Evolutionary conservation across 2,329 filamentous ascomycete genomes (phyloP).

Genomic region (Daldinia sp.): DNA sequence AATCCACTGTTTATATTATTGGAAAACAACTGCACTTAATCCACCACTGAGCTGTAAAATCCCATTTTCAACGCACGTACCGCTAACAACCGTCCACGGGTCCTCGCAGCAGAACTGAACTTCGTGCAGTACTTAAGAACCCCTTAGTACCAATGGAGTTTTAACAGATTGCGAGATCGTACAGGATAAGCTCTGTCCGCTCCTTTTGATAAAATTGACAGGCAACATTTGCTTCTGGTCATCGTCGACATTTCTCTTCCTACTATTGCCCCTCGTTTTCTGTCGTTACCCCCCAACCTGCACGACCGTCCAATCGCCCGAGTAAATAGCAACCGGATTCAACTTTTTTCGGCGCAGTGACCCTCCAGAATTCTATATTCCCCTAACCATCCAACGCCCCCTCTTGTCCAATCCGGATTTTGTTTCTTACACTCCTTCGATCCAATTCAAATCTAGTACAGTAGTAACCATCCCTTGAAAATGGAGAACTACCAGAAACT

Average conservation of each 20-base stretch:
- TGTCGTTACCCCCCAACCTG: slow-evolving; percentile 34
- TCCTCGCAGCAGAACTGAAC: slow-evolving; percentile 21
- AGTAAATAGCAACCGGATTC: slow-evolving; percentile 40
- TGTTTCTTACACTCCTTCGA: slow-evolving; percentile 30
- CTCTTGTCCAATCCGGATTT: slow-evolving; percentile 11
- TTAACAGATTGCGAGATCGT: slow-evolving; percentile 36
- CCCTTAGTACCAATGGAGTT: slow-evolving; percentile 35
- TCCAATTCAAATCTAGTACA: slow-evolving; percentile 18
- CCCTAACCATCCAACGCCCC: slow-evolving; percentile 13
- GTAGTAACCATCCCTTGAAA: slow-evolving; percentile 25
- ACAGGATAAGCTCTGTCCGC: slow-evolving; percentile 38
- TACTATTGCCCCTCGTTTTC: slow-evolving; percentile 39
- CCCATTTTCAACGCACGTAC: slow-evolving; percentile 17
- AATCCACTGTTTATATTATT: slow-evolving; percentile 38
- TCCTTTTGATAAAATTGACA: slow-evolving; percentile 23
- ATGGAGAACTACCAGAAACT: slow-evolving; percentile 99
- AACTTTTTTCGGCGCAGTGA: slow-evolving; percentile 13
- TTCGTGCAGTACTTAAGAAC: slow-evolving; percentile 12
- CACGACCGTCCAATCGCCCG: slow-evolving; percentile 9
- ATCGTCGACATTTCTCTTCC: slow-evolving; percentile 25
- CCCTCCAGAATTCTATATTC: slow-evolving; percentile 21
- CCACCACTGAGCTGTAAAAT: slow-evolving; percentile 12
- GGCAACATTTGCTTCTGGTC: background rate
- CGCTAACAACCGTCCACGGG: slow-evolving; percentile 15
- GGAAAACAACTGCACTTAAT: slow-evolving; percentile 31